Base-by-base conservation (phyloP, 345 rosid genomes). In the Gossypium raimondii region DNA sequence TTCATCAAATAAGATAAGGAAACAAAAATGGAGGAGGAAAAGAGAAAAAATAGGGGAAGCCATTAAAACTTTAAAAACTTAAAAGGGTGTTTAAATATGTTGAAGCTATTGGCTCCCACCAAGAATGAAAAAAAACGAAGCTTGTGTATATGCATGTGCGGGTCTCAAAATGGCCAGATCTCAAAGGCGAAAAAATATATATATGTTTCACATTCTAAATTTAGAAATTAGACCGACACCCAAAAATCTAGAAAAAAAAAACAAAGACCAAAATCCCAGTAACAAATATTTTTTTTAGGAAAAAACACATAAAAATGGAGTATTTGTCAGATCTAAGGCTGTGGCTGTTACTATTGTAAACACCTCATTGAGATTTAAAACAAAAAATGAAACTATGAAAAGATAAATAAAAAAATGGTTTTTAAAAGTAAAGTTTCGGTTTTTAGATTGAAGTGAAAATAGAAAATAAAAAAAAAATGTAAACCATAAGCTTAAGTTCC, bases 261-360 rank as follows among this genome's bases (percentile, higher is more conserved):
- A 22, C 58, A 68, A 11, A 66, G 34, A 47, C 22, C 73, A 69
- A 41, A 72, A 72, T 58, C 67, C 75, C 14, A 72, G 66, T 57
- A 12, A 57, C 24, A 25, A 68, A 68, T 13, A 50, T 48, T 25
- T 34, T 34, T 29, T 34, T 34, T 34, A 0, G 4, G 38, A 34
- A 34, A 34, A 34, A 34, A 34, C 41, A 34, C 41, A 34, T 34
- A 34, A 34, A 34, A 34, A 34, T 34, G 41, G 25, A 38, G 61
- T 11, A 53, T n/a, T 53, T 70, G 25, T 53, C 53, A 70, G 74
- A 70, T 70, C 74, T 70, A 53, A 70, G 29, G 20, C 48, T 2
- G 38, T 22, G 27, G 56, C n/a, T 24, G 8, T 22, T 48, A 48
- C 43, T 13, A 25, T 67, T 67, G 16, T 24, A 14, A 67, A 6